Evolutionary conservation across 129 eudicot genomes (phyloP).

Genomic region (Lactuca sativa): DNA sequence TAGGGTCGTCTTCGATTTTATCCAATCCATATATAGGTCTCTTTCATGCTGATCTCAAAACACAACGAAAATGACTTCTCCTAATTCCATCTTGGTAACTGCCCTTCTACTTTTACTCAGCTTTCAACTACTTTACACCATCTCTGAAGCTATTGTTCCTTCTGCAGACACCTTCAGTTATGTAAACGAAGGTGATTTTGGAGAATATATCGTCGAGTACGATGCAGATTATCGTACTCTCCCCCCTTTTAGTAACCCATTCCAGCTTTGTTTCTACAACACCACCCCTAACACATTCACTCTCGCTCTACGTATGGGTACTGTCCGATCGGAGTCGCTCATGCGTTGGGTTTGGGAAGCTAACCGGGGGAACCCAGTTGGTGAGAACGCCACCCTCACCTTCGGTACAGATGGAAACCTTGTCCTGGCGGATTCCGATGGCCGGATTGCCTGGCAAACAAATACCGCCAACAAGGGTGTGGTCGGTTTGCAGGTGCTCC

Average conservation of each 20-base stretch:
- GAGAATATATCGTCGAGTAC: conserved; percentile 28
- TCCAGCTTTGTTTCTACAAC: conserved; percentile 5
- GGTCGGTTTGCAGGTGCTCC: neutral
- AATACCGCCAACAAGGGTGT: neutral
- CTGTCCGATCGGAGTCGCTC: neutral
- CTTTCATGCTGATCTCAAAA: neutral
- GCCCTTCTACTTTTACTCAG: neutral
- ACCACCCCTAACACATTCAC: neutral
- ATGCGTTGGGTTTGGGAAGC: neutral
- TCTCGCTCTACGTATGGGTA: neutral
- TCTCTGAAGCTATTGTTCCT: conserved; percentile 8
- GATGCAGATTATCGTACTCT: conserved; percentile 23
- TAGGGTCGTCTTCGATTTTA: too few relatives aligned
- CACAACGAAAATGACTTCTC: conserved; percentile 19
- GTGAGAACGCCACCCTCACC: neutral
- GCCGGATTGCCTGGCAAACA: neutral
- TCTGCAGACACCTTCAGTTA: conserved; percentile 27
- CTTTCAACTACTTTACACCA: conserved; percentile 1
- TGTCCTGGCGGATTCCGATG: neutral
- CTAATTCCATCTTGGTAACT: neutral
- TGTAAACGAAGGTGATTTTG: conserved; percentile 31
- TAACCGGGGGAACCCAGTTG: neutral
- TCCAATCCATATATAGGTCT: too few relatives aligned
- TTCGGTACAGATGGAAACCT: neutral
- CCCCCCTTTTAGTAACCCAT: conserved; percentile 5